These are phyloP conservation scores for Triticum dicoccoides DNA, from an alignment of 176 grass and related monocot species.

Conservation along the genomic window DNA sequence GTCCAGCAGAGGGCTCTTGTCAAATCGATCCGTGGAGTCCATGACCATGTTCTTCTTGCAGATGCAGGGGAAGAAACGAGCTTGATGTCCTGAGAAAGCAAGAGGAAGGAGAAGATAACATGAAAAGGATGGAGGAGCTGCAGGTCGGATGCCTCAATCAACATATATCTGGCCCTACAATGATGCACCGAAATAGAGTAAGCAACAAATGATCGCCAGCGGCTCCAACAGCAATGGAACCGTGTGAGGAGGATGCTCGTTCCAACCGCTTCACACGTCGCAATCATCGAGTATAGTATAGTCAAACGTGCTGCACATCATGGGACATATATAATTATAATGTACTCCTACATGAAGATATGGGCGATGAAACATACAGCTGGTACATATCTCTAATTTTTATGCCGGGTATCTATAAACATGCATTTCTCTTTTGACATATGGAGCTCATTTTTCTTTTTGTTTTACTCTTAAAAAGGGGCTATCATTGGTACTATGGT, in stretches of 20 bases:
- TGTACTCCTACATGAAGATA: not conserved
- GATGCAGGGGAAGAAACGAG: not conserved
- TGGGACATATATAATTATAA: not conserved
- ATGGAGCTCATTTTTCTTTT: no score
- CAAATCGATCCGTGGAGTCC: not conserved
- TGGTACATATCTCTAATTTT: no score
- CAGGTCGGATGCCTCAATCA: slow-evolving; percentile 1
- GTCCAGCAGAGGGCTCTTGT: slow-evolving; percentile 21
- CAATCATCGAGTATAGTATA: not conserved
- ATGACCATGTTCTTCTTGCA: slow-evolving; percentile 4
- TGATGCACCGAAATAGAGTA: not conserved
- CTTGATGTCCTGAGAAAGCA: not conserved
- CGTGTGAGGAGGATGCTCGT: not conserved
- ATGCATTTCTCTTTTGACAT: not conserved
- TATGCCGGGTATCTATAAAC: no score
- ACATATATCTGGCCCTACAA: not conserved
- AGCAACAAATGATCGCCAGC: not conserved
- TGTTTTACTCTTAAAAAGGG: no score
- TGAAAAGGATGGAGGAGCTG: not conserved
- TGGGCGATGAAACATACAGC: not conserved
- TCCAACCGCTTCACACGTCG: not conserved
- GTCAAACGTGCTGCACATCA: not conserved
- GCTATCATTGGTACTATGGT: not conserved
- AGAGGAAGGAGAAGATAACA: not conserved
- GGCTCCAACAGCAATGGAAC: not conserved